Evolutionary conservation across 1,284 basidiomycete species (phyloP), one percentile per base, ranked within the genome.

Genomic region (Heliocybe sulcata): DNA sequence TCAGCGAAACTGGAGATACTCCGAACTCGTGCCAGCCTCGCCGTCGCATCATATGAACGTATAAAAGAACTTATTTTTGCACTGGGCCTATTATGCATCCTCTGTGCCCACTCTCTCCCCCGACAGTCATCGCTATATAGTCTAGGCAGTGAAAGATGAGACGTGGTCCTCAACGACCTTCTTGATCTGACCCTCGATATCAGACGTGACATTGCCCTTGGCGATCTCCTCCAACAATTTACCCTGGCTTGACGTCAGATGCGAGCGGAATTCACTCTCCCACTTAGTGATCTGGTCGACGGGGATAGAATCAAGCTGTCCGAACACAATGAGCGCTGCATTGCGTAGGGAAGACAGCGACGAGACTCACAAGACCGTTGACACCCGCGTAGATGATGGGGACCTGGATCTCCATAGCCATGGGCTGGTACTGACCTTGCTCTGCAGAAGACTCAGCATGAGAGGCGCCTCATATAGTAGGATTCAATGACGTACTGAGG

Each of bases 331-430:
- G 4, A 31, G 12, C 6, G 29, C 4, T 31, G 29, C 29, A 31
- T 12, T 31, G 29, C 12, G n/a, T n/a, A n/a, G n/a, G n/a, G n/a
- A n/a, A n/a, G n/a, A 31, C 29, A 12, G 29, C 29, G 12, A 31
- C 29, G 12, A 31, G 29, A 79, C 85, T 62, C 69, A 88, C 85
- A 62, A 96, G 84, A 92, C 94, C 94, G 77, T 98, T 94, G 68
- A 98, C 96, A 88, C 96, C 96, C 64, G 95, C 95, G 75, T 96
- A 98, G 80, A 98, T 94, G 72, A 98, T 93, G 62, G 96, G 96
- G 64, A 98, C 93, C 82, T 97, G 95, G 65, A 98, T 77, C 79
- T 98, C 95, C 75, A 89, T 95, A 58, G 93, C 77, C 70, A 91
- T 71, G 58, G 90, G 90, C 71, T 94, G 89, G 79, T 97, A 98